Conservation (phyloP, 163 green algal genomes). For the Trebouxiophyceae sp. region DNA sequence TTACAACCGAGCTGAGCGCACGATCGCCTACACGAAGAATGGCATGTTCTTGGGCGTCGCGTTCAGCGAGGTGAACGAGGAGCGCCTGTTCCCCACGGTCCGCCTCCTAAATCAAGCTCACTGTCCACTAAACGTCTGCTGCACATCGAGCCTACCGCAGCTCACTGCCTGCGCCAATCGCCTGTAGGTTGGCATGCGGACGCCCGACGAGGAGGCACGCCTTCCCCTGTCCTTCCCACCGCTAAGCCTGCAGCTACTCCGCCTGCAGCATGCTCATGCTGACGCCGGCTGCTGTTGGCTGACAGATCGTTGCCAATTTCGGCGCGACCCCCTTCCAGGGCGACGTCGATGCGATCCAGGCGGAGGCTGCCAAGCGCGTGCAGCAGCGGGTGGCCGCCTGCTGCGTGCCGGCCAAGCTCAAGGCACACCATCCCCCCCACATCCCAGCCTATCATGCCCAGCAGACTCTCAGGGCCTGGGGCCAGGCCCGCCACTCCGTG, state of each 20-base stretch:
- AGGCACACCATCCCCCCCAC: slow-evolving; percentile 5
- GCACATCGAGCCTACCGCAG: too few species aligned
- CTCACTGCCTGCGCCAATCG: too few species aligned
- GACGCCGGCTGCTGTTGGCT: slow-evolving; percentile 1
- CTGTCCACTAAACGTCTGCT: too few species aligned
- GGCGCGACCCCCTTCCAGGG: slow-evolving; percentile 48
- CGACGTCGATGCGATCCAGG: slow-evolving; percentile 41
- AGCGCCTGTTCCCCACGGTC: slow-evolving; percentile 54
- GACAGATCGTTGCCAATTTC: slow-evolving; percentile 66
- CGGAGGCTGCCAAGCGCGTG: slow-evolving; percentile 30
- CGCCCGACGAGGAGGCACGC: slow-evolving; percentile 49
- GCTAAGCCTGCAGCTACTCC: background rate
- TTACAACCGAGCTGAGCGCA: slow-evolving; percentile 52
- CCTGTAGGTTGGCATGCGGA: slow-evolving; percentile 72
- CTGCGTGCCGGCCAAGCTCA: slow-evolving; percentile 17
- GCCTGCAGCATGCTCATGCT: background rate
- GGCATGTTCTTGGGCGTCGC: slow-evolving; percentile 61
- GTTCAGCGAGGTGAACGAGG: slow-evolving; percentile 53
- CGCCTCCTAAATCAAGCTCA: too few species aligned
- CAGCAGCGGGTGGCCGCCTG: slow-evolving; percentile 20
- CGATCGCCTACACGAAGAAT: slow-evolving; percentile 73
- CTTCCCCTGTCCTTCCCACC: background rate
- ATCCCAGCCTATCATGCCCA: background rate
- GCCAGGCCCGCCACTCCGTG: background rate
- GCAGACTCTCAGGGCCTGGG: background rate